These are phyloP conservation scores for Aurinia saxatilis DNA, from an alignment of 345 rosid species.

Conservation along the genomic window DNA sequence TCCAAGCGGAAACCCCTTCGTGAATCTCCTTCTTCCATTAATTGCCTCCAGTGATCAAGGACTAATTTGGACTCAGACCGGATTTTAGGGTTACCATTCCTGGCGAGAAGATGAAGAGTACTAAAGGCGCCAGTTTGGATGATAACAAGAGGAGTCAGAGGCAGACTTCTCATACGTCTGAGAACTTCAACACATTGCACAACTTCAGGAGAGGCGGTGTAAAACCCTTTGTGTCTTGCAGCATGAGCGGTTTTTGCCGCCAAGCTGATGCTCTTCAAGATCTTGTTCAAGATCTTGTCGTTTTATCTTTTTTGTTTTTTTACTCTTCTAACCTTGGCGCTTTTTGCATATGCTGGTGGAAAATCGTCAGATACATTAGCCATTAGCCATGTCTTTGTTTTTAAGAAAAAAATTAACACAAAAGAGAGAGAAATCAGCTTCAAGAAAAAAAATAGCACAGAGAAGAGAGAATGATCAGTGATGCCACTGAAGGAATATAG, in stretches of 20 bases:
- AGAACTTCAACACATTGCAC: not conserved
- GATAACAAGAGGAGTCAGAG: not conserved
- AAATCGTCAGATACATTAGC: not conserved
- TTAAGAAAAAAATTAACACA: not conserved
- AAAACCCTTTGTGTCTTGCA: conserved; percentile 13
- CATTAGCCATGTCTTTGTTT: too few species aligned
- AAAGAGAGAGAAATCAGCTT: not conserved
- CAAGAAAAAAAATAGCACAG: not conserved
- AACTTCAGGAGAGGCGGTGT: conserved; percentile 21
- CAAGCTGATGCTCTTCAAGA: not conserved
- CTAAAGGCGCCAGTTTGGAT: not conserved
- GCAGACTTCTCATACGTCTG: conserved; percentile 5
- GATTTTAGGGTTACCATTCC: conserved; percentile 22
- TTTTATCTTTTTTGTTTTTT: not conserved
- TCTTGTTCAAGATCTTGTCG: too few species aligned
- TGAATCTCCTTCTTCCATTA: not conserved
- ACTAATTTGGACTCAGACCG: not conserved
- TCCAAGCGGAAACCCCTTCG: not conserved
- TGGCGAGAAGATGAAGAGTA: not conserved
- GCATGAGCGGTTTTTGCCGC: conserved; percentile 7
- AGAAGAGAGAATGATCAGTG: not conserved
- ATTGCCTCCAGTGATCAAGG: not conserved
- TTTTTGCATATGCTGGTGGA: not conserved
- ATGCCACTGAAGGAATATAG: not conserved
- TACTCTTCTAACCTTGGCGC: not conserved